A percentile compares a stretch with the other conserved stretches of the same genome.
These are phyloP conservation scores for Hemileia vastatrix DNA, from an alignment of 1,284 basidiomycete species.

Conservation along the genomic window DNA sequence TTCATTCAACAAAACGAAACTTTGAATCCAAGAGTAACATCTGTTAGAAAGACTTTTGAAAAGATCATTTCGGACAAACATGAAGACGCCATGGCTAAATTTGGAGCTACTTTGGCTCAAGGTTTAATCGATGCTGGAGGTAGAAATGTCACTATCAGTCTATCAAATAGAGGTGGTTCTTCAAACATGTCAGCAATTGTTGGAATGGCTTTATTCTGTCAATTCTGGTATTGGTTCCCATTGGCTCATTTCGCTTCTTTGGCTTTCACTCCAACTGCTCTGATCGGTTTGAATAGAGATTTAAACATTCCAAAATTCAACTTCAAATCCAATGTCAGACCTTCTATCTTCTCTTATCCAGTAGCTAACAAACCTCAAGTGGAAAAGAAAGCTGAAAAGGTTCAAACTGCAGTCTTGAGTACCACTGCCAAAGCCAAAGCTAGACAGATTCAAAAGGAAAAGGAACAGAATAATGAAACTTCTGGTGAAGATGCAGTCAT, in stretches of 20 bases:
- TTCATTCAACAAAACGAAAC: constrained; percentile 42
- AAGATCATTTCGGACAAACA: constrained; percentile 43
- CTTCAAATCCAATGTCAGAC: too few species aligned
- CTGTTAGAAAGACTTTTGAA: constrained; percentile 37
- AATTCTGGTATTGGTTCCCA: constrained; percentile 46
- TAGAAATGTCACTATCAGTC: constrained; percentile 42
- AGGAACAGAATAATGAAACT: constrained; percentile 33
- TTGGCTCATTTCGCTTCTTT: constrained; percentile 42
- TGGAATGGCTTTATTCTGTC: constrained; percentile 44
- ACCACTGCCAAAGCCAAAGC: constrained; percentile 42
- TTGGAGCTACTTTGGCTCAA: constrained; percentile 41
- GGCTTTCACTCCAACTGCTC: constrained; percentile 41
- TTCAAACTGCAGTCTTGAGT: constrained; percentile 41
- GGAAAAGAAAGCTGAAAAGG: constrained; percentile 42
- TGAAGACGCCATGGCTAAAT: constrained; percentile 45
- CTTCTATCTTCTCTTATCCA: constrained; percentile 43
- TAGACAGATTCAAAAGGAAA: constrained; percentile 39
- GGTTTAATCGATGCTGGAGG: constrained; percentile 43
- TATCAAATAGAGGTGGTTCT: constrained; percentile 38
- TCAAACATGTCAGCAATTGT: constrained; percentile 43
- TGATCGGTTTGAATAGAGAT: constrained; percentile 39
- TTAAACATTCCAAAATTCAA: constrained; percentile 39
- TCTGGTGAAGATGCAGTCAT: constrained; percentile 11
- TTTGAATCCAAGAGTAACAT: constrained; percentile 40
- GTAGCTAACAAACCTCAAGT: constrained; percentile 34